Conservation (phyloP, 1,284 basidiomycete genomes). For the Gomphus sp. region DNA sequence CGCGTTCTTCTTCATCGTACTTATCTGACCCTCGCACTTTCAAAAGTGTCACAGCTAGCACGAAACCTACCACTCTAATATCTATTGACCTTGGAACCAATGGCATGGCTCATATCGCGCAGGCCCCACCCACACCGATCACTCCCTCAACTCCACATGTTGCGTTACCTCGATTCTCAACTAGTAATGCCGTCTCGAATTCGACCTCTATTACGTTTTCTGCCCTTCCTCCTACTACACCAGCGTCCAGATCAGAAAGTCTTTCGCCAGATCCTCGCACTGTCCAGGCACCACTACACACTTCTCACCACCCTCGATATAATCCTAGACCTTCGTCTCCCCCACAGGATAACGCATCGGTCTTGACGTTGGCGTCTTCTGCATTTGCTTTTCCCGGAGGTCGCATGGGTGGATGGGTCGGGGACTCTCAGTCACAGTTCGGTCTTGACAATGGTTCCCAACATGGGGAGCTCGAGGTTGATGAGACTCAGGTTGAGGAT, state of each 20-base stretch:
- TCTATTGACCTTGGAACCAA: conserved; percentile 75
- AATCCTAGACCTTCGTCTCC: conserved; percentile 89
- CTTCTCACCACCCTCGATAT: conserved; percentile 86
- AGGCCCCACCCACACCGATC: conserved; percentile 56
- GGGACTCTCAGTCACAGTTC: conserved; percentile 66
- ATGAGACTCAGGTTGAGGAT: conserved; percentile 53
- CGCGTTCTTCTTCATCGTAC: conserved; percentile 70
- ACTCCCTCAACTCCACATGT: conserved; percentile 12
- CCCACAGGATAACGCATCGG: conserved; percentile 85
- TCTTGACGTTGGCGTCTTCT: conserved; percentile 88
- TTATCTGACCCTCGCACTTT: conserved; percentile 73
- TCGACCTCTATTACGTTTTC: conserved; percentile 62
- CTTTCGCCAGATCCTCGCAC: conserved; percentile 26
- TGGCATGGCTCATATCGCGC: conserved; percentile 86
- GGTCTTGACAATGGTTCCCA: conserved; percentile 33
- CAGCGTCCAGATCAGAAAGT: conserved; percentile 31
- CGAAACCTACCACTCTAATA: conserved; percentile 90
- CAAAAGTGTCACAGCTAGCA: conserved; percentile 77
- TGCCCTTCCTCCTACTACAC: conserved; percentile 38
- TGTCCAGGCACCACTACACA: conserved; percentile 77
- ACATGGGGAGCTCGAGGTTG: conserved; percentile 42
- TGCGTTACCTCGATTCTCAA: conserved; percentile 26
- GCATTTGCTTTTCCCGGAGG: conserved; percentile 68
- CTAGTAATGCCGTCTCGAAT: conserved; percentile 27
- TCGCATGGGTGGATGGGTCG: conserved; percentile 31